Evolutionary conservation across 140 eudicot genomes (phyloP), one percentile per base, ranked within the genome.

Genomic region (Senecio squalidus): DNA sequence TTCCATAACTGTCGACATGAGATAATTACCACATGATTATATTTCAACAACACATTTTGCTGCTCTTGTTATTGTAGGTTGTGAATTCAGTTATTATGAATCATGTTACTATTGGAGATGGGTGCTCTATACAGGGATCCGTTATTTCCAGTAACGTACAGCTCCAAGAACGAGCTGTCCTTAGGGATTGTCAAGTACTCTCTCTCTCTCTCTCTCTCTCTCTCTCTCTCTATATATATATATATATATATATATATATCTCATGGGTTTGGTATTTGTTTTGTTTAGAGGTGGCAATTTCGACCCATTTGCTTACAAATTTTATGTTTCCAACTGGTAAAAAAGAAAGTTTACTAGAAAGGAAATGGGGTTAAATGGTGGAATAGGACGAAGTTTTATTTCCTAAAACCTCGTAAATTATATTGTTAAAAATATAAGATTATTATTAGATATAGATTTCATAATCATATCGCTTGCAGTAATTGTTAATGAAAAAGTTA

Each of bases 61-160:
- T n/a, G 65, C 16, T 14, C 15, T 15, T 62, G 0, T 47, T 4
- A 49, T 27, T 68, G 67, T 82, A 90, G 97, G 78, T 90, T 52
- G 90, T 79, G 38, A 90, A 81, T 79, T 90, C 95, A n/a, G 79
- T 90, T 14, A 73, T 90, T 5, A 86, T 90, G 97, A 67, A 90
- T 68, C 91, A 90, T 69, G 94, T 83, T 7, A 76, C 85, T 0
- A 74, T 90, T 46, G 90, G 85, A 53, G 97, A 90, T 65, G 97
- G 97, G 53, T 90, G 97, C 51, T 83, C 94, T 14, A 83, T 90
- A 34, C 95, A 90, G 63, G 94, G 94, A 39, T 80, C 97, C 3
- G 83, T 90, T 48, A 70, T 90, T 44, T 90, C 94, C 70, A 90
- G 94, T 66, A 86, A 86, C 6, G 95, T 81, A 54, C 97, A 82